A percentile compares a stretch with the other conserved stretches of the same genome.
Evolutionary conservation across 257 asterid genomes (phyloP).

Genomic region (Scutellaria minor): DNA sequence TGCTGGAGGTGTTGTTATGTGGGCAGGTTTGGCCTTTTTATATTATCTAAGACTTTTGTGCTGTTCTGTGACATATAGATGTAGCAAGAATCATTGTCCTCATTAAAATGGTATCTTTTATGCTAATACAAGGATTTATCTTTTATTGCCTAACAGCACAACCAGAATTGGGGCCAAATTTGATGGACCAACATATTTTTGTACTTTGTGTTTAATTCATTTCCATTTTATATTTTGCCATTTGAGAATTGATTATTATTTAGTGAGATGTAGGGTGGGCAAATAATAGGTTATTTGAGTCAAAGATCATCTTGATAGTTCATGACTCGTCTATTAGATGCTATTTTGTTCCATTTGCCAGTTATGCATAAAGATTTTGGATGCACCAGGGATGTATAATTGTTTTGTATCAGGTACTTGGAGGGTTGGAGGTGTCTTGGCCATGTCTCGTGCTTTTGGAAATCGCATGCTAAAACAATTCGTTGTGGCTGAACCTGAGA

Average conservation of each 20-base stretch:
- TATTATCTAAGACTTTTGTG: constrained; percentile 15
- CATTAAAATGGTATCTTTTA: constrained; percentile 14
- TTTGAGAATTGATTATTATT: constrained; percentile 14
- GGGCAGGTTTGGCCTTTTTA: constrained; percentile 80
- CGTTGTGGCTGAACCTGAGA: constrained; percentile 98
- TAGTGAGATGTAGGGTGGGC: constrained; percentile 7
- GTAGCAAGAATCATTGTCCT: constrained; percentile 12
- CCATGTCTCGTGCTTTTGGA: constrained; percentile 99
- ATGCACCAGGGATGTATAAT: constrained; percentile 1
- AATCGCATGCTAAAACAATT: constrained; percentile 96
- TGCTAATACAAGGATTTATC: constrained; percentile 23
- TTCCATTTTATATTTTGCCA: constrained; percentile 18
- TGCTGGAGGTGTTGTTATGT: constrained; percentile 99
- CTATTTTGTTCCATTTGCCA: constrained; percentile 21
- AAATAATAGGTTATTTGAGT: constrained; percentile 6
- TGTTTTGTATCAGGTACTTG: constrained; percentile 74
- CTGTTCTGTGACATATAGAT: constrained; percentile 14
- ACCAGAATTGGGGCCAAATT: constrained; percentile 15
- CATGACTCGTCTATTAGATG: constrained; percentile 12
- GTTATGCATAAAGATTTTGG: constrained; percentile 13
- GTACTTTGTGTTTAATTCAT: neutral
- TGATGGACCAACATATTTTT: constrained; percentile 22
- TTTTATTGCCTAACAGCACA: neutral
- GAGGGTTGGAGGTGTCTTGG: constrained; percentile 99
- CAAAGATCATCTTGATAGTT: neutral